Evolutionary conservation across 305 asterid species (phyloP).

Genomic region (Salvia sclarea): DNA sequence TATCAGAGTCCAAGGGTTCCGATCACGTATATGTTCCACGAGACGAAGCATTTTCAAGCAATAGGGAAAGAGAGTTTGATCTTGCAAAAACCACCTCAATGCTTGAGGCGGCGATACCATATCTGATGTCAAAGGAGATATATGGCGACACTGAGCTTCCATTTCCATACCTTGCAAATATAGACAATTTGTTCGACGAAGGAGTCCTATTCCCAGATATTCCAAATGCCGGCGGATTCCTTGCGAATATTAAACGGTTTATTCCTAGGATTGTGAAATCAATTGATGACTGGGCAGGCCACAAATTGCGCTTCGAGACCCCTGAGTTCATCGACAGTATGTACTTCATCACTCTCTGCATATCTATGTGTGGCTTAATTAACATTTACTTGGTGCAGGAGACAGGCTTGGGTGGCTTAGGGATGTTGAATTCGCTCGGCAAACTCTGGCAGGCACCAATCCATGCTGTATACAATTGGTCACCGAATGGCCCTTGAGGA

Average conservation of each 20-base stretch:
- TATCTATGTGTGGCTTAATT: background rate
- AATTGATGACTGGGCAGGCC: conserved; percentile 25
- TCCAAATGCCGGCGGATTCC: conserved; percentile 8
- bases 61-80: conserved; percentile 48
- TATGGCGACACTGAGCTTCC: conserved; percentile 25
- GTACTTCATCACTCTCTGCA: background rate
- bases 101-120: conserved; percentile 53
- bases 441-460: conserved; percentile 78
- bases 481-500: conserved; percentile 85
- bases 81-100: conserved; percentile 47
- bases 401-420: conserved; percentile 74
- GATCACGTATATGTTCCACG: conserved; percentile 53
- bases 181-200: conserved; percentile 56
- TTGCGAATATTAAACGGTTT: no score
- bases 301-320: conserved; percentile 54
- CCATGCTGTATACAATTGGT: conserved; percentile 62
- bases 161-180: conserved; percentile 63
- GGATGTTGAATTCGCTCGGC: conserved; percentile 77
- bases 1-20: conserved; percentile 41
- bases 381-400: conserved; percentile 28
- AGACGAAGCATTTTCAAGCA: conserved; percentile 58
- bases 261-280: conserved; percentile 51
- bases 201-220: conserved; percentile 41
- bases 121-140: conserved; percentile 28
- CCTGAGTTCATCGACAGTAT: conserved; percentile 57